Conservation (phyloP, 2,329 filamentous ascomycete genomes). For the Coniella vitis region DNA sequence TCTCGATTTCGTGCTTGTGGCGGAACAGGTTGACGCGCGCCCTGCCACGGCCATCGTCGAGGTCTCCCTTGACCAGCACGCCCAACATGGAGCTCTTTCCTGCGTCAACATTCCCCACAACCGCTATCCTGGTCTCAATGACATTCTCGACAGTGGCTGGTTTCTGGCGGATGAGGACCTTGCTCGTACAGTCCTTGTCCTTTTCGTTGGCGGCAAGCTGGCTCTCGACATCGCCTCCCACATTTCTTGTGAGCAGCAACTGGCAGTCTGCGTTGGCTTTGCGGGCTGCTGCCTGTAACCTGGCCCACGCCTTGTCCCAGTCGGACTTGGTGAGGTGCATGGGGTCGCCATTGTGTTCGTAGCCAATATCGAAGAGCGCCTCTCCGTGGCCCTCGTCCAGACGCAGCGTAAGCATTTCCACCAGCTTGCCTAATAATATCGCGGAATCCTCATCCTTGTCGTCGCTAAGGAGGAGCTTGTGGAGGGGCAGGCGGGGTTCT, state of each 20-base stretch:
- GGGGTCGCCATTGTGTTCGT: slow-evolving; percentile 81
- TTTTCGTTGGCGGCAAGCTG: slow-evolving; percentile 52
- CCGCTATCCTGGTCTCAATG: slow-evolving; percentile 92
- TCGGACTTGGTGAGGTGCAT: slow-evolving; percentile 70
- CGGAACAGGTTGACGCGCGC: slow-evolving; percentile 93
- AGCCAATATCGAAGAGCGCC: slow-evolving; percentile 82
- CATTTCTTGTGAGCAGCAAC: slow-evolving; percentile 82
- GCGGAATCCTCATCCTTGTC: slow-evolving; percentile 39
- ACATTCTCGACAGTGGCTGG: slow-evolving; percentile 75
- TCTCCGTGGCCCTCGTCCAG: slow-evolving; percentile 83
- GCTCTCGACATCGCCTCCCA: slow-evolving; percentile 71
- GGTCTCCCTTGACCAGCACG: slow-evolving; percentile 87
- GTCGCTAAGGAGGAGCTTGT: slow-evolving; percentile 63
- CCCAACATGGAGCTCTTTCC: slow-evolving; percentile 96
- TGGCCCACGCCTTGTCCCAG: slow-evolving; percentile 65
- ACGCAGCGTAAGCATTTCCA: slow-evolving; percentile 58
- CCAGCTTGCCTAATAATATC: slow-evolving; percentile 51
- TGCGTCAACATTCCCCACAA: slow-evolving; percentile 96
- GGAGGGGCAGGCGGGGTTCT: slow-evolving; percentile 60
- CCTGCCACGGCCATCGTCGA: slow-evolving; percentile 90
- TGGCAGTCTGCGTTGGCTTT: slow-evolving; percentile 66
- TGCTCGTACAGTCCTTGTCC: slow-evolving; percentile 73
- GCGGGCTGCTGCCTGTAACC: slow-evolving; percentile 59
- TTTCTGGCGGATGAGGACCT: slow-evolving; percentile 71
- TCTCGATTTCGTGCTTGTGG: slow-evolving; percentile 97